Evolutionary conservation across 495 filamentous ascomycete genomes (phyloP).

Genomic region (Extremus antarcticus): DNA sequence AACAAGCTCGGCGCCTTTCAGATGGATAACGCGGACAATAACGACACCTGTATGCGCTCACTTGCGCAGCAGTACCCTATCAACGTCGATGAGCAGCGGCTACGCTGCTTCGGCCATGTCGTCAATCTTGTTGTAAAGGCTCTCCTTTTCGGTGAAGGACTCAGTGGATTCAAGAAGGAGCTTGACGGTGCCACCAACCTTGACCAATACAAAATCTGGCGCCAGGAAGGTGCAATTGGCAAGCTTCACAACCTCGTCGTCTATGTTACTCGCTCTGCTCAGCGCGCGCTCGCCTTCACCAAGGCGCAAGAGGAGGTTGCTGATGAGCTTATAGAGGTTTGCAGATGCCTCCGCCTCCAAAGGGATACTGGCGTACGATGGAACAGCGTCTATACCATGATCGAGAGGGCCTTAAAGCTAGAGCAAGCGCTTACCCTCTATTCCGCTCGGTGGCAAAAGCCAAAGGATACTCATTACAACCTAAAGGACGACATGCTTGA

Average conservation of each 20-base stretch:
- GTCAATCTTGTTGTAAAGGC: slow-evolving; percentile 11
- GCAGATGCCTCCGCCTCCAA: neutral
- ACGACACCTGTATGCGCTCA: slow-evolving; percentile 1
- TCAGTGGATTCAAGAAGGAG: slow-evolving; percentile 3
- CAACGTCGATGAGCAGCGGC: neutral
- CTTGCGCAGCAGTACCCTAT: neutral
- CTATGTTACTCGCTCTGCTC: slow-evolving; percentile 2
- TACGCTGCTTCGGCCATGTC: slow-evolving; percentile 9
- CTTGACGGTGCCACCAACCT: neutral
- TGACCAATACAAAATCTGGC: neutral
- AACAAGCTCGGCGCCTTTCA: slow-evolving; percentile 6
- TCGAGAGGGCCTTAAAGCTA: slow-evolving; percentile 1
- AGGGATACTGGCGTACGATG: slow-evolving; percentile 6
- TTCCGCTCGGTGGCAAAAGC: slow-evolving; percentile 2
- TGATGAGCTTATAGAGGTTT: neutral
- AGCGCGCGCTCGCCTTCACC: neutral
- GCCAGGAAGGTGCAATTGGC: slow-evolving; percentile 9
- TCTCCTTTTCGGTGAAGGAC: neutral
- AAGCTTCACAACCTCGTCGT: slow-evolving; percentile 12
- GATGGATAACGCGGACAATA: slow-evolving; percentile 9
- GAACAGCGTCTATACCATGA: slow-evolving; percentile 6
- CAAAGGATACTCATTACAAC: neutral
- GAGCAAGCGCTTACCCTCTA: slow-evolving; percentile 2
- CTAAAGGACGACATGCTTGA: slow-evolving; percentile 1
- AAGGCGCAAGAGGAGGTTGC: neutral